Conservation (phyloP, 116 monocot genomes). For the Iris pallida region DNA sequence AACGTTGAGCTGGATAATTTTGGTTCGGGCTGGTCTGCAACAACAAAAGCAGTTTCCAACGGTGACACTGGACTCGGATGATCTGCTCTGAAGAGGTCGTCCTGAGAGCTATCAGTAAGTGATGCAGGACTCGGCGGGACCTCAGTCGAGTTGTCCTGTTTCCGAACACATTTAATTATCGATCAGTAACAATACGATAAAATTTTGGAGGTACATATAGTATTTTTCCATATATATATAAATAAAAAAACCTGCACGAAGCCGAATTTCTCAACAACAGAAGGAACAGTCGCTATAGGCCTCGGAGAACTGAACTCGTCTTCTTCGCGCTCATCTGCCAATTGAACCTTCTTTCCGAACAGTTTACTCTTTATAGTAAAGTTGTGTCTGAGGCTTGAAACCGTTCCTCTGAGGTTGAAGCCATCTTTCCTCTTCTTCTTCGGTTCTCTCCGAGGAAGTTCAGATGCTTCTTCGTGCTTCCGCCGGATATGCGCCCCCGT, state of each 20-base stretch:
- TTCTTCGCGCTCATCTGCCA: conserved; percentile 18
- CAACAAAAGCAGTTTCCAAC: conserved; percentile 36
- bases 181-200: no score
- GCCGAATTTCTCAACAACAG: conserved; percentile 14
- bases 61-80: conserved; percentile 77
- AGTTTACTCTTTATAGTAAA: conserved; percentile 50
- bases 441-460: conserved; percentile 17
- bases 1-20: conserved; percentile 20
- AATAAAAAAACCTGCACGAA: no score
- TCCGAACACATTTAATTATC: no score
- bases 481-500: conserved; percentile 25
- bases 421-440: conserved; percentile 38
- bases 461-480: conserved; percentile 42
- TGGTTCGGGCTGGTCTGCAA: conserved; percentile 25
- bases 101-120: conserved; percentile 40
- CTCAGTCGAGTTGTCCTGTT: conserved; percentile 49
- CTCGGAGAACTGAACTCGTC: conserved; percentile 25
- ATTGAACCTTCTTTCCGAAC: conserved; percentile 58
- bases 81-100: conserved; percentile 38
- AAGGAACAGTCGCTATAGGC: conserved; percentile 22
- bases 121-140: conserved; percentile 89
- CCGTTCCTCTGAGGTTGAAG: conserved; percentile 57
- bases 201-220: no score
- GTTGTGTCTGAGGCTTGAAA: conserved; percentile 59
- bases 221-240: no score